A percentile compares a stretch with the other conserved stretches of the same genome.
phyloP scores from a whole-genome alignment of 108 stramenopile genomes.

The Cyclotella kingstonii region DNA sequence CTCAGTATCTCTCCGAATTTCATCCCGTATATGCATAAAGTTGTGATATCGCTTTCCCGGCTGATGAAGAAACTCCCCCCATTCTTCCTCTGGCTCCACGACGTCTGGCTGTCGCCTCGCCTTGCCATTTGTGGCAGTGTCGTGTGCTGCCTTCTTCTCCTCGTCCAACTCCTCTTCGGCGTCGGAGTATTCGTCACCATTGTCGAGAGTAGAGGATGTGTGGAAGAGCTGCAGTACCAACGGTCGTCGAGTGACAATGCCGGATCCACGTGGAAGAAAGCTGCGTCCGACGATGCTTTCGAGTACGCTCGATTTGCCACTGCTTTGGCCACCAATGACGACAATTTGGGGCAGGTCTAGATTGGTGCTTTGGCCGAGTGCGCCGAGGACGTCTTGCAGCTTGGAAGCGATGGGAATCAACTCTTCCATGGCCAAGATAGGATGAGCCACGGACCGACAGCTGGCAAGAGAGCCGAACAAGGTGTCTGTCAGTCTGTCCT shows the following conservation, averaged over 20 bases:
- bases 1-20: constrained; percentile 94
- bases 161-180: constrained; percentile 29
- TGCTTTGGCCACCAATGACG: constrained; percentile 93
- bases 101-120: too few species aligned
- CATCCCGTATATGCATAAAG: constrained; percentile 88
- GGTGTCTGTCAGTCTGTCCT: too few species aligned
- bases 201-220: constrained; percentile 33
- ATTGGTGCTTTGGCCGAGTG: constrained; percentile 85
- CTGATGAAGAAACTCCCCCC: constrained; percentile 96
- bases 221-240: constrained; percentile 89
- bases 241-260: constrained; percentile 97
- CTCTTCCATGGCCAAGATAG: constrained; percentile 98
- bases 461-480: too few species aligned
- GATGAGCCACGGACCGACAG: too few species aligned
- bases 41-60: constrained; percentile 84
- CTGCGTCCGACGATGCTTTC: constrained; percentile 92
- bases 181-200: neutral
- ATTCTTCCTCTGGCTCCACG: constrained; percentile 59
- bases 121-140: neutral
- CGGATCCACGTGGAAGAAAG: constrained; percentile 96
- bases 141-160: constrained; percentile 10
- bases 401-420: constrained; percentile 98
- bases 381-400: constrained; percentile 97
- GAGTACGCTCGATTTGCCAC: constrained; percentile 95
- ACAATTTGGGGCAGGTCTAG: constrained; percentile 99